Base-by-base conservation (phyloP, 192 early-diverging fungal species). In the Phlyctochytrium planicorne region DNA sequence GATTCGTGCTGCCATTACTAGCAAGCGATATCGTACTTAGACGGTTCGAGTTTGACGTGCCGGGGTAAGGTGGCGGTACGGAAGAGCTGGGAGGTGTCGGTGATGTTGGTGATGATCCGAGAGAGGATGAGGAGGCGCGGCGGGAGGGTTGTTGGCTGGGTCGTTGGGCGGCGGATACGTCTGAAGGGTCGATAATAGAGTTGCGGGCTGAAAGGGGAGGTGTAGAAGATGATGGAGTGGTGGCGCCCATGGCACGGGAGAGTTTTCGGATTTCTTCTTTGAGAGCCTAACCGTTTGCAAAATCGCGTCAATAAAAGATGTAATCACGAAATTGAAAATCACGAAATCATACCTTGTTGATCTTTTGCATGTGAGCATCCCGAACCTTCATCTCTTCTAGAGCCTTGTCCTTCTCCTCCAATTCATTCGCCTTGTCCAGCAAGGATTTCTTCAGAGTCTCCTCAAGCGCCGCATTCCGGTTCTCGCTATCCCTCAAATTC, bases 191-290 rank as follows among this genome's bases (percentile, higher is more conserved):
- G n/a, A 72, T 10, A n/a, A 63, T 53, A 32, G 70, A 72, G 31
- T 68, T 63, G 47, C 72, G 30, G 53, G 68, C 35, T 32, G 74
- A 59, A 35, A 73, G 25, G 36, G 63, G 34, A 63, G 67, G 66
- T 35, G 70, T 65, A 53, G 66, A 64, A 62, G 67, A 35, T 57
- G 65, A 50, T 63, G 75, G 73, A 20, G 65, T 71, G 29, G 59
- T 35, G 2, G 73, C 52, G 30, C 75, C 73, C 40, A 62, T 69
- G 14, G 72, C 60, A 70, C 85, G 78, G 53, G 75, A 84, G 0
- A 90, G 66, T 65, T 90, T 91, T 29, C 89, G 78, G 6, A 93
- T 83, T 72, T 93, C 91, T 23, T 93, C 91, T 59, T 90, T 89
- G 4, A 93, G 74, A 1, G 90, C 86, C 91, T 90, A n/a, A n/a